Evolutionary conservation across 441 rosid species (phyloP).

Genomic region (Brassica hybrid): DNA sequence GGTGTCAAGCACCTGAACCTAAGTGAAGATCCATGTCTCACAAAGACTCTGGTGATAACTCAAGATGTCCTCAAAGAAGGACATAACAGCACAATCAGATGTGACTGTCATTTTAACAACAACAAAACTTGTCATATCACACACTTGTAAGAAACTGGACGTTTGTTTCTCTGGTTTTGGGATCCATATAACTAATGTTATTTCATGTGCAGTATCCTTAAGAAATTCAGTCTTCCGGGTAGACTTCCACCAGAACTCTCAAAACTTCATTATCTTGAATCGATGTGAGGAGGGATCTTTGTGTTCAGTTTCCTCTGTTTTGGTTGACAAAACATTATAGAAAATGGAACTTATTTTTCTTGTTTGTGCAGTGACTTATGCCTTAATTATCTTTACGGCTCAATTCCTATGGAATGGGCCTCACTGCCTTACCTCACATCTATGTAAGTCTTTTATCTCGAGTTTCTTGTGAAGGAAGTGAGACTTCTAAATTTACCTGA

Average conservation of each 20-base stretch:
- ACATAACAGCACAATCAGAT: slow-evolving; percentile 41
- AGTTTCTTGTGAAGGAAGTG: background rate
- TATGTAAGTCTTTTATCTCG: slow-evolving; percentile 46
- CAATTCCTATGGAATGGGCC: slow-evolving; percentile 72
- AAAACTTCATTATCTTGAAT: slow-evolving; percentile 46
- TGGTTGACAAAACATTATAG: background rate
- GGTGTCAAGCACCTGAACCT: slow-evolving; percentile 37
- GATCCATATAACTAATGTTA: slow-evolving; percentile 1
- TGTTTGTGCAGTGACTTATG: slow-evolving; percentile 62
- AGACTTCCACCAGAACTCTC: slow-evolving; percentile 55
- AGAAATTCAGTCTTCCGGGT: slow-evolving; percentile 53
- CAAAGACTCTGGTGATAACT: slow-evolving; percentile 41
- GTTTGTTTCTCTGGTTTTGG: too few species aligned
- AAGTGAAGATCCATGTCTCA: slow-evolving; percentile 43
- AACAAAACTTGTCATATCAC: slow-evolving; percentile 51
- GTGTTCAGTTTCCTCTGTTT: slow-evolving; percentile 11
- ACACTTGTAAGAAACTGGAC: slow-evolving; percentile 43
- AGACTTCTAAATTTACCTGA: slow-evolving; percentile 6
- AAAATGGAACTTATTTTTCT: background rate
- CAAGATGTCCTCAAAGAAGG: slow-evolving; percentile 29
- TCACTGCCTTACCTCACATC: slow-evolving; percentile 47
- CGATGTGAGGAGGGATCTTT: slow-evolving; percentile 47
- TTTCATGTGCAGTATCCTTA: slow-evolving; percentile 45
- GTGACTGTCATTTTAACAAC: slow-evolving; percentile 46
- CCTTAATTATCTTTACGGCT: slow-evolving; percentile 63